These are phyloP conservation scores for Populus deltoides DNA, from an alignment of 345 rosid genomes.

Conservation along the genomic window DNA sequence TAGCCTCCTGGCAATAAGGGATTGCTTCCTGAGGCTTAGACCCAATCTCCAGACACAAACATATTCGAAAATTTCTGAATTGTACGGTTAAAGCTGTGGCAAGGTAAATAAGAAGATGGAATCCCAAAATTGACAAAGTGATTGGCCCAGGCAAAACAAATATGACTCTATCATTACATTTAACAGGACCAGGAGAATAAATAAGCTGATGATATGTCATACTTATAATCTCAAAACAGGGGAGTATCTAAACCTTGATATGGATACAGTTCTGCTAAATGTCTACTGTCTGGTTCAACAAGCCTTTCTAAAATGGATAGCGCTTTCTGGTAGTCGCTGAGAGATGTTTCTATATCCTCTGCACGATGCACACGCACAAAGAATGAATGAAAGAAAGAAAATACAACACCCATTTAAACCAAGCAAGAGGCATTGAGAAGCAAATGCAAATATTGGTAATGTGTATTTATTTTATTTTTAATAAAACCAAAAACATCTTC, in stretches of 20 bases:
- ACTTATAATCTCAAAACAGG: not conserved
- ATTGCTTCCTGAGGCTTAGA: conserved; percentile 74
- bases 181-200: not conserved
- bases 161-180: not conserved
- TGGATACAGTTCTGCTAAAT: conserved; percentile 93
- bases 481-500: not conserved
- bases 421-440: conserved; percentile 3
- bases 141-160: not conserved
- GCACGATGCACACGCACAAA: conserved; percentile 12
- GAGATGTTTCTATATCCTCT: conserved; percentile 97
- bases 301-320: conserved; percentile 61
- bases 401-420: not conserved
- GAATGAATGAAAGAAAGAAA: not conserved
- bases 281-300: conserved; percentile 88
- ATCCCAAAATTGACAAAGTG: not conserved
- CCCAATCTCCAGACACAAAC: conserved; percentile 82
- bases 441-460: not conserved
- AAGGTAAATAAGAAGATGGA: not conserved
- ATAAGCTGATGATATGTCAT: not conserved
- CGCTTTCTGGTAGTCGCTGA: conserved; percentile 75
- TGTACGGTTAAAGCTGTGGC: conserved; percentile 43
- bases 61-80: conserved; percentile 80
- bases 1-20: conserved; percentile 74
- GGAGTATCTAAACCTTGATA: conserved; percentile 3
- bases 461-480: not conserved